These are phyloP conservation scores for Curvularia spicifera DNA, from an alignment of 2,329 filamentous ascomycete species.

Conservation along the genomic window DNA sequence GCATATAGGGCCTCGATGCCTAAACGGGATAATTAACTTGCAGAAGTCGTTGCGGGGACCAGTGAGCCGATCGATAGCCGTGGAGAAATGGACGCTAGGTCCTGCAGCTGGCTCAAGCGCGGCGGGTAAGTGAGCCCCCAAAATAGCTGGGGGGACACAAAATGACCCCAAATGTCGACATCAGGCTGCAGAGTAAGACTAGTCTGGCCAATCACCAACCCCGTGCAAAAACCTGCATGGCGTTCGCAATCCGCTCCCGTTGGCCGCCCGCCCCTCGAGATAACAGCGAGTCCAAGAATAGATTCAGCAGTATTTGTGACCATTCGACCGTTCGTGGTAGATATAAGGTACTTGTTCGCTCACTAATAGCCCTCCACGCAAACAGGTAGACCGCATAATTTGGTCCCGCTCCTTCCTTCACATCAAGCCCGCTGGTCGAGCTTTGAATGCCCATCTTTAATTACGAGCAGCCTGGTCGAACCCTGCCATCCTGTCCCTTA, in stretches of 20 bases:
- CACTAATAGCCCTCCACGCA: constrained; percentile 37
- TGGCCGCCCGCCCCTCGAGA: constrained; percentile 38
- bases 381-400: constrained; percentile 56
- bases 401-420: constrained; percentile 50
- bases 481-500: constrained; percentile 52
- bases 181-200: constrained; percentile 35
- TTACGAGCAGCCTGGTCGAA: constrained; percentile 51
- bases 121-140: constrained; percentile 50
- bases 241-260: constrained; percentile 38
- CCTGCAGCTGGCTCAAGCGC: constrained; percentile 30
- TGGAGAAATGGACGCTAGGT: constrained; percentile 29
- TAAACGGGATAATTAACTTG: constrained; percentile 41
- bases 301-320: constrained; percentile 52
- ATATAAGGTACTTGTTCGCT: constrained; percentile 57
- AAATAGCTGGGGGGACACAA: constrained; percentile 45
- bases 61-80: constrained; percentile 37
- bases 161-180: constrained; percentile 47
- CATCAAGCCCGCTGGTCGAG: constrained; percentile 57
- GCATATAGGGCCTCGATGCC: constrained; percentile 25
- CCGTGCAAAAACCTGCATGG: constrained; percentile 30
- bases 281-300: constrained; percentile 55
- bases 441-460: constrained; percentile 57
- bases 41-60: constrained; percentile 42
- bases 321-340: constrained; percentile 47
- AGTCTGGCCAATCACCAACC: constrained; percentile 40